Percentiles rank a stretch among this genome's conserved stretches.
Conservation (phyloP, 2,329 filamentous ascomycete species). For the Chaetothyriales sp. region DNA sequence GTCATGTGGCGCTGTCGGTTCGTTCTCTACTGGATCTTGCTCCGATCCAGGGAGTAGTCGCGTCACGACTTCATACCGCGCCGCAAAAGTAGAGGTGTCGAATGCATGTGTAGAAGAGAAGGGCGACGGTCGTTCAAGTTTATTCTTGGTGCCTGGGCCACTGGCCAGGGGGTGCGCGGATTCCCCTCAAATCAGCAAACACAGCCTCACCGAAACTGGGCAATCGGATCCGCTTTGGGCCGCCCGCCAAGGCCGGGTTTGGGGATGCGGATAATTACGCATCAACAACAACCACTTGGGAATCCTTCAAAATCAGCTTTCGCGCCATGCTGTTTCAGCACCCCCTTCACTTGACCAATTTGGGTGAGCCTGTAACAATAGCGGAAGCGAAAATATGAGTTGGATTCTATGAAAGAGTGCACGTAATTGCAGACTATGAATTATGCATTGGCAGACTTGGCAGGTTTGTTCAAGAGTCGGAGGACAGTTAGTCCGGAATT, state of each 20-base stretch:
- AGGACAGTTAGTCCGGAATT: too few relatives aligned
- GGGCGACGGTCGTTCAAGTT: not conserved
- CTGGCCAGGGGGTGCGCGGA: not conserved
- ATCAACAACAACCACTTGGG: too few relatives aligned
- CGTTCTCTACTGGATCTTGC: not conserved
- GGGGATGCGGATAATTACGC: too few relatives aligned
- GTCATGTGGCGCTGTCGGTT: not conserved
- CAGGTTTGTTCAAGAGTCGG: too few relatives aligned
- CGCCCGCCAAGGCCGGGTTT: not conserved
- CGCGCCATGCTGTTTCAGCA: too few relatives aligned
- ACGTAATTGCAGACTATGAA: too few relatives aligned
- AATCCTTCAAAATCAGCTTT: too few relatives aligned
- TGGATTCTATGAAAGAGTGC: too few relatives aligned
- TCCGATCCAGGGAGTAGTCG: not conserved
- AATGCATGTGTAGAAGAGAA: not conserved
- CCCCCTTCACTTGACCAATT: too few relatives aligned
- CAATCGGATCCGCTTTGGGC: not conserved
- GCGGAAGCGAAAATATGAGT: too few relatives aligned
- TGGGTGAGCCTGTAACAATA: too few relatives aligned
- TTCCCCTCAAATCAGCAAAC: not conserved
- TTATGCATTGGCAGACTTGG: too few relatives aligned
- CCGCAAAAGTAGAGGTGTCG: not conserved
- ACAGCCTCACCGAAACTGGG: not conserved
- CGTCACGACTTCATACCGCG: not conserved
- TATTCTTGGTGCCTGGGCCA: not conserved